Percentiles rank a stretch among this genome's conserved stretches.
Conservation (phyloP, 495 filamentous ascomycete genomes). For the Talaromyces thailandensis region DNA sequence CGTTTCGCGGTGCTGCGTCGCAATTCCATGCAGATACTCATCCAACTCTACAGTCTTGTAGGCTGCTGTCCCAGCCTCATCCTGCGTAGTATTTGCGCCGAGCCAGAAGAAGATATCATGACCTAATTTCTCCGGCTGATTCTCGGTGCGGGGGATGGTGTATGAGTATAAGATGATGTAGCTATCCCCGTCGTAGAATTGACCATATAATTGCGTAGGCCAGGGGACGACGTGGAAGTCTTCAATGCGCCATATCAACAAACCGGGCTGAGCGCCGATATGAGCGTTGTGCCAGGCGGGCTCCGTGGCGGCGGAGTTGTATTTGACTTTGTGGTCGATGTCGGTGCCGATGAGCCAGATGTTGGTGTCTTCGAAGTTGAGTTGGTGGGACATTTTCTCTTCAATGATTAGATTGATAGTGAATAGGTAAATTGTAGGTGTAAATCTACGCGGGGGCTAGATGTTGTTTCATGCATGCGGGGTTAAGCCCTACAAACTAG, state of each 20-base stretch:
- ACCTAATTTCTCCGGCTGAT: constrained; percentile 30
- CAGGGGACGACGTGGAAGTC: constrained; percentile 51
- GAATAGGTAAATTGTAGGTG: background rate
- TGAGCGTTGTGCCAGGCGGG: constrained; percentile 50
- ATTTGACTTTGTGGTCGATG: constrained; percentile 54
- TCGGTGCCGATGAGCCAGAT: constrained; percentile 50
- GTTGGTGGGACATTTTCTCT: constrained; percentile 16
- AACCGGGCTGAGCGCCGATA: constrained; percentile 37
- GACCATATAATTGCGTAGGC: constrained; percentile 40
- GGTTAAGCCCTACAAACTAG: background rate
- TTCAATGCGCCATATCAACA: constrained; percentile 54
- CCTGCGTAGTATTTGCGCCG: constrained; percentile 48
- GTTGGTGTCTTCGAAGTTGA: constrained; percentile 55
- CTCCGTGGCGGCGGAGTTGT: constrained; percentile 49
- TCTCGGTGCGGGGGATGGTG: constrained; percentile 22
- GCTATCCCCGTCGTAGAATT: constrained; percentile 56
- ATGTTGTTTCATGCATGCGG: background rate
- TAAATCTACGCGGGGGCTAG: background rate
- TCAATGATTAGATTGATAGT: background rate
- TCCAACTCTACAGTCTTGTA: constrained; percentile 61
- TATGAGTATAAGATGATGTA: constrained; percentile 51
- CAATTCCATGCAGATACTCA: constrained; percentile 49
- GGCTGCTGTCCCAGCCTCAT: constrained; percentile 54
- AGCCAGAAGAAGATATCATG: constrained; percentile 57
- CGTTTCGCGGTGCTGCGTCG: constrained; percentile 50